Percentiles rank a stretch among this genome's conserved stretches.
Evolutionary conservation across 2,329 filamentous ascomycete species (phyloP).

Genomic region (Fusarium dlaminii): DNA sequence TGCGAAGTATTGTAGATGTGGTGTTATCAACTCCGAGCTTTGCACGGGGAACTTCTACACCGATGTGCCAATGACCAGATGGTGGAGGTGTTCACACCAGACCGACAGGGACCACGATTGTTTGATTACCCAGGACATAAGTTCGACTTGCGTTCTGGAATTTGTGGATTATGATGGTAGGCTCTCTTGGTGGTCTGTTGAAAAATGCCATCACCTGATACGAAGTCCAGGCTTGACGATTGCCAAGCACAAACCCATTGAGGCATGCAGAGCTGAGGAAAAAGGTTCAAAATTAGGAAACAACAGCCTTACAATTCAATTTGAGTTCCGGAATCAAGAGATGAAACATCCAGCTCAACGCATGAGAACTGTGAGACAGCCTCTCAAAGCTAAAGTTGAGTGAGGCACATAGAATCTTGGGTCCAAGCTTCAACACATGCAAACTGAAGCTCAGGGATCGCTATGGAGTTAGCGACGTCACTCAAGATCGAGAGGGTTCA

Average conservation of each 20-base stretch:
- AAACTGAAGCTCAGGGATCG: not conserved
- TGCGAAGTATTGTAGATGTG: conserved; percentile 12
- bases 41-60: conserved; percentile 6
- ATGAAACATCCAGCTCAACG: conserved; percentile 15
- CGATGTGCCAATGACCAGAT: conserved; percentile 18
- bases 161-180: conserved; percentile 21
- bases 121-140: conserved; percentile 11
- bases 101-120: conserved; percentile 20
- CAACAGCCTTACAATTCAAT: not conserved
- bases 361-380: conserved; percentile 17
- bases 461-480: conserved; percentile 33
- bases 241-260: conserved; percentile 13
- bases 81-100: conserved; percentile 33
- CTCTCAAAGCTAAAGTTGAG: conserved; percentile 22
- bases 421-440: conserved; percentile 15
- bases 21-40: conserved; percentile 27
- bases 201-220: conserved; percentile 24
- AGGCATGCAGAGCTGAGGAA: not conserved
- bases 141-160: conserved; percentile 39
- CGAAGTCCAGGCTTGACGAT: conserved; percentile 7
- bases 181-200: conserved; percentile 29
- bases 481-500: conserved; percentile 17
- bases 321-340: not conserved
- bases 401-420: conserved; percentile 18
- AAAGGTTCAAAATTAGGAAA: not conserved